phyloP scores from a whole-genome alignment of 345 rosid species.

The Aquilaria yunnanensis region DNA sequence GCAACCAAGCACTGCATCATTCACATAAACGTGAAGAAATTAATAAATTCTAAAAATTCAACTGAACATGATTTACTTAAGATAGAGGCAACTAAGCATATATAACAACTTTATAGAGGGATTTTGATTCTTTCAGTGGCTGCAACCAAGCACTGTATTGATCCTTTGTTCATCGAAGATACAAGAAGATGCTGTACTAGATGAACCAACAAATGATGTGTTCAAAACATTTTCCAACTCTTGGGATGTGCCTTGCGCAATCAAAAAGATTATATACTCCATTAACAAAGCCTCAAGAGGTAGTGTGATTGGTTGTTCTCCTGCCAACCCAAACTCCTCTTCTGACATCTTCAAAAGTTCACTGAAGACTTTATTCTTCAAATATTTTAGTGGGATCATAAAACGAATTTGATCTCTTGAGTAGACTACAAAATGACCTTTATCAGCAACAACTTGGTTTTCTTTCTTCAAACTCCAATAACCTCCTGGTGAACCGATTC shows the following conservation, averaged over 20 bases:
- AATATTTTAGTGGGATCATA: constrained; percentile 19
- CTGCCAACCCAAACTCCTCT: constrained; percentile 16
- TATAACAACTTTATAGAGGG: too few species aligned
- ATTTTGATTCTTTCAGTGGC: too few species aligned
- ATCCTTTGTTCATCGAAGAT: too few species aligned
- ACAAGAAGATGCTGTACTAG: too few species aligned
- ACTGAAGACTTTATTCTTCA: not conserved
- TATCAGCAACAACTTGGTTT: not conserved
- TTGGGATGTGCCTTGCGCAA: not conserved
- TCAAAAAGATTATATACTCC: not conserved
- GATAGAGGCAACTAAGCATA: too few species aligned
- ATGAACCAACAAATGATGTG: too few species aligned
- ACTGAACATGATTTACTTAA: too few species aligned
- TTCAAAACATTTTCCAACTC: not conserved
- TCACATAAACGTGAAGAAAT: too few species aligned
- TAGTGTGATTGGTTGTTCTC: not conserved
- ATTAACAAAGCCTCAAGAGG: not conserved
- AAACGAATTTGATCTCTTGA: constrained; percentile 11
- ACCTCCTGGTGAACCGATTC: not conserved
- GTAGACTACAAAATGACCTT: constrained; percentile 12
- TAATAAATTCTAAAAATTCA: too few species aligned
- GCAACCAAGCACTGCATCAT: too few species aligned
- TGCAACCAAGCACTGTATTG: too few species aligned
- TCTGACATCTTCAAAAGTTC: not conserved
- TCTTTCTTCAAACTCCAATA: too few species aligned